Percentiles rank a stretch among this genome's conserved stretches.
Conservation (phyloP, 2,329 filamentous ascomycete species). For the Penicillium glabrum region DNA sequence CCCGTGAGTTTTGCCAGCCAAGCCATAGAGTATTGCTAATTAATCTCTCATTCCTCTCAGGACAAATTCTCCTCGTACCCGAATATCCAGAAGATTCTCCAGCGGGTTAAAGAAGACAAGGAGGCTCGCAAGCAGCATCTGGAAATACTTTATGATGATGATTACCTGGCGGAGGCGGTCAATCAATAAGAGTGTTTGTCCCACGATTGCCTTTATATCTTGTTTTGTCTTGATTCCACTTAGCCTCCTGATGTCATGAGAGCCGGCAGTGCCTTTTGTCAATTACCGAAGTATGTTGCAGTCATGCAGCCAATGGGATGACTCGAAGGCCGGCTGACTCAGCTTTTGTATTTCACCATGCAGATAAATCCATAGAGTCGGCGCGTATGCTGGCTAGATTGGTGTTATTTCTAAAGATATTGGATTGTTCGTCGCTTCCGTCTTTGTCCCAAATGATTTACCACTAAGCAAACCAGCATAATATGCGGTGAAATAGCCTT, state of each 20-base stretch:
- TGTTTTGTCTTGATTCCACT: not conserved
- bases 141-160: not conserved
- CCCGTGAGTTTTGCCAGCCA: not conserved
- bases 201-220: not conserved
- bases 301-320: not conserved
- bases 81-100: slow-evolving; percentile 27
- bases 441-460: not conserved
- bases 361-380: not conserved
- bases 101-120: slow-evolving; percentile 17
- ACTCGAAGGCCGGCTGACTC: not conserved
- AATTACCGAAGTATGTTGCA: not conserved
- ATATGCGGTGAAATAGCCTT: not conserved
- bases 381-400: not conserved
- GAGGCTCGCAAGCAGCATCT: not conserved
- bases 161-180: not conserved
- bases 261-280: not conserved
- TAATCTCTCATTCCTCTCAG: slow-evolving; percentile 3
- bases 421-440: not conserved
- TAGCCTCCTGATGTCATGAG: not conserved
- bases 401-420: not conserved
- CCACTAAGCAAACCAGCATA: not conserved
- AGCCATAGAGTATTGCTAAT: not conserved
- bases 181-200: not conserved
- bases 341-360: not conserved
- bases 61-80: slow-evolving; percentile 31